Evolutionary conservation across 75 land plant species (phyloP).

Genomic region (Adiantum capillusveneris): DNA sequence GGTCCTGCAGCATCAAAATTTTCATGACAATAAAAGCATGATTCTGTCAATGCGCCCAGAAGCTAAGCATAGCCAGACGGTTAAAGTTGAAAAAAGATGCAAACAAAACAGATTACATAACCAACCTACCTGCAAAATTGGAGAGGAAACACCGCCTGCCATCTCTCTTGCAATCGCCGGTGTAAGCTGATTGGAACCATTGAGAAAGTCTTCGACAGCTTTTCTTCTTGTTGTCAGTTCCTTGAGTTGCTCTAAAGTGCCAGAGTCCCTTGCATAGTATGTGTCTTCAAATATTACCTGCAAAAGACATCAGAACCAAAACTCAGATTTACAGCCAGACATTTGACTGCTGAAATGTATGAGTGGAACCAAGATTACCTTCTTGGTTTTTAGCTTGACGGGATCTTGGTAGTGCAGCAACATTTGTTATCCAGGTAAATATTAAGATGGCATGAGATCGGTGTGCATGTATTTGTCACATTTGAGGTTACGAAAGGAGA

Average conservation of each 20-base stretch:
- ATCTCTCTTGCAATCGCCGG: conserved; percentile 78
- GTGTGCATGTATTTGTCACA: too few species aligned
- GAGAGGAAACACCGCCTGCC: conserved; percentile 64
- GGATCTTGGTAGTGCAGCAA: conserved; percentile 37
- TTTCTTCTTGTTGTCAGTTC: conserved; percentile 60
- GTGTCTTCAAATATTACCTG: conserved; percentile 55
- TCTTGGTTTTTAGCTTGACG: conserved; percentile 34
- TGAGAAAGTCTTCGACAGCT: conserved; percentile 64
- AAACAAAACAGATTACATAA: too few species aligned
- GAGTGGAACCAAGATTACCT: conserved; percentile 13
- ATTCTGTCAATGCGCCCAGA: too few species aligned
- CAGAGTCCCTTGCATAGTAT: conserved; percentile 53
- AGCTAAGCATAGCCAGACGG: too few species aligned
- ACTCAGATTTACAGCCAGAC: too few species aligned
- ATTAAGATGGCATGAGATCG: too few species aligned
- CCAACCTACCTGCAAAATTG: conserved; percentile 38
- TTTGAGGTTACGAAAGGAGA: too few species aligned
- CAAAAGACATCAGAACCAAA: conserved; percentile 8
- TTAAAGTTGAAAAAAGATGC: too few species aligned
- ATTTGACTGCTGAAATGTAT: not conserved
- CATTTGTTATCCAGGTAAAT: too few species aligned
- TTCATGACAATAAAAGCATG: not conserved
- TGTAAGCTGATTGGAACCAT: conserved; percentile 52
- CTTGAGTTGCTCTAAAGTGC: conserved; percentile 59
- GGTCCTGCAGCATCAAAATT: conserved; percentile 32